These are phyloP conservation scores for Debaryomycetaceae sp. DNA, from an alignment of 1,139 yeast genomes.

Conservation along the genomic window DNA sequence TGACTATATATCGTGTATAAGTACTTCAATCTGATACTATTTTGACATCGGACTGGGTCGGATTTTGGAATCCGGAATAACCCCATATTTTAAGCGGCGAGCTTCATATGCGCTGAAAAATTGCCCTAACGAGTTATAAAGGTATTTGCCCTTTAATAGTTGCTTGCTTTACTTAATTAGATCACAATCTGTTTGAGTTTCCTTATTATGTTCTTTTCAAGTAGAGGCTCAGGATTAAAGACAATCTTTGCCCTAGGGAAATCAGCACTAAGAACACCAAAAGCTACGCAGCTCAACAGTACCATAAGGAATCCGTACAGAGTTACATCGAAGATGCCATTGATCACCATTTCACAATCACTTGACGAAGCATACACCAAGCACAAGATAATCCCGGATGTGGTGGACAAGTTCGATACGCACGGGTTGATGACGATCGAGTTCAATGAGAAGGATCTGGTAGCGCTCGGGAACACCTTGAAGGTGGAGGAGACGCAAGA, in stretches of 20 bases:
- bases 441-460: constrained; percentile 54
- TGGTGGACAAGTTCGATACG: constrained; percentile 45
- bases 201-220: constrained; percentile 2
- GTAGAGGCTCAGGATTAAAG: constrained; percentile 2
- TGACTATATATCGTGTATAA: not conserved
- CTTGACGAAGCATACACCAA: constrained; percentile 58
- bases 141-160: too few relatives aligned
- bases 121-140: too few relatives aligned
- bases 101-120: too few relatives aligned
- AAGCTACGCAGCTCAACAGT: not conserved
- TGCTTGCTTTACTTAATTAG: too few relatives aligned
- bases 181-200: too few relatives aligned
- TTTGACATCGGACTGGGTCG: not conserved
- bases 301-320: not conserved
- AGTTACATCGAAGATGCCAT: constrained; percentile 22
- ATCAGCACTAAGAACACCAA: constrained; percentile 1
- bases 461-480: constrained; percentile 76
- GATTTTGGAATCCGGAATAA: not conserved
- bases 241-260: not conserved
- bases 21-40: not conserved
- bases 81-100: not conserved
- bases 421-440: constrained; percentile 47
- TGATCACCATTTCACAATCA: constrained; percentile 62
- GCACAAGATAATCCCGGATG: constrained; percentile 64
- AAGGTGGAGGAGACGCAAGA: constrained; percentile 62